Percentiles rank a stretch among this genome's conserved stretches.
These are phyloP conservation scores for Coffea eugenioides DNA, from an alignment of 257 asterid species.

Conservation along the genomic window DNA sequence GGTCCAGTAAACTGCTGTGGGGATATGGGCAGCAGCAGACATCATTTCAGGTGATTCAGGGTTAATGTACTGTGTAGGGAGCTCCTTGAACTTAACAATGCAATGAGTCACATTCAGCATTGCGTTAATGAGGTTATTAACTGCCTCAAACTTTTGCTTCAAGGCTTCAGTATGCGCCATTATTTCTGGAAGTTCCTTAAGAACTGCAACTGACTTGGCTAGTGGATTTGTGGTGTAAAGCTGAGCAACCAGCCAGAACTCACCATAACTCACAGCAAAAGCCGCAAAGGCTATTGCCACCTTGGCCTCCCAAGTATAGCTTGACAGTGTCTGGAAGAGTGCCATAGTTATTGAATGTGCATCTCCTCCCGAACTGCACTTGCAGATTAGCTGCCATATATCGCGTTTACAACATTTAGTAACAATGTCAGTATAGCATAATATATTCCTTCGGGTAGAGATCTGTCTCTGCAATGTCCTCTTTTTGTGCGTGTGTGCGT, in stretches of 20 bases:
- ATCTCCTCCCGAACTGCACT: constrained; percentile 35
- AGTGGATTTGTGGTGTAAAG: constrained; percentile 33
- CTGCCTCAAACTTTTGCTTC: constrained; percentile 26
- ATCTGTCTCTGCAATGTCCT: background rate
- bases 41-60: constrained; percentile 25
- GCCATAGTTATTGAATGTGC: constrained; percentile 33
- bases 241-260: constrained; percentile 38
- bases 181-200: constrained; percentile 40
- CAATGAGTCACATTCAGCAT: constrained; percentile 34
- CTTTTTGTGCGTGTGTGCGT: too few relatives aligned
- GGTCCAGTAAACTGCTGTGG: constrained; percentile 63
- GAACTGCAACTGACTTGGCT: constrained; percentile 36
- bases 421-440: background rate
- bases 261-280: constrained; percentile 38
- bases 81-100: constrained; percentile 37
- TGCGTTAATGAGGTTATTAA: constrained; percentile 27
- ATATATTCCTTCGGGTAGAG: background rate
- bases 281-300: constrained; percentile 38
- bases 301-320: constrained; percentile 46
- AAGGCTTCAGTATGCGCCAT: constrained; percentile 29
- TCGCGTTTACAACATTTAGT: background rate
- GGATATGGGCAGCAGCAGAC: constrained; percentile 29
- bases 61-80: constrained; percentile 19
- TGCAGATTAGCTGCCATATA: constrained; percentile 27
- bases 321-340: constrained; percentile 29